phyloP scores from a whole-genome alignment of 2,329 filamentous ascomycete species.

The Trichophyton verrucosum region DNA sequence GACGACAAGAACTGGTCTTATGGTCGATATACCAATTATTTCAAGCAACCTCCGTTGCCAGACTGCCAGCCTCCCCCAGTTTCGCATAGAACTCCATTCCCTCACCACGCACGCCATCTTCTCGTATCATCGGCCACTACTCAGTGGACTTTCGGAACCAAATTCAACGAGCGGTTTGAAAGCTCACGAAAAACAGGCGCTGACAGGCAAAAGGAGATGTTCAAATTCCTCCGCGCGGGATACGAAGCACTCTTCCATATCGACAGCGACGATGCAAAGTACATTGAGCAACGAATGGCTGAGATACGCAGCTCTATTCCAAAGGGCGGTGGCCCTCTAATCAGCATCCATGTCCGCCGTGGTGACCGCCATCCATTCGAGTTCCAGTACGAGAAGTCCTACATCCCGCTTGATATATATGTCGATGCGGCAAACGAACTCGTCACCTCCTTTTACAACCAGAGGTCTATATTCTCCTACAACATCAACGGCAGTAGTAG shows the following conservation, averaged over 20 bases:
- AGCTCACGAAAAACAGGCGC: conserved; percentile 39
- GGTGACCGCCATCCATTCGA: conserved; percentile 69
- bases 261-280: conserved; percentile 50
- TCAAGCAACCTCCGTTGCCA: conserved; percentile 52
- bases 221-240: conserved; percentile 54
- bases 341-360: conserved; percentile 68
- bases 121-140: conserved; percentile 60
- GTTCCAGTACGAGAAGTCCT: conserved; percentile 62
- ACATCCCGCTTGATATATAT: conserved; percentile 63
- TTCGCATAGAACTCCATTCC: conserved; percentile 67
- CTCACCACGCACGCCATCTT: conserved; percentile 61
- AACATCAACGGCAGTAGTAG: conserved; percentile 8
- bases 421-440: conserved; percentile 46
- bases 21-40: conserved; percentile 60
- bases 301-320: conserved; percentile 40
- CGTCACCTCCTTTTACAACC: conserved; percentile 33
- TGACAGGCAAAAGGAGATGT: conserved; percentile 49
- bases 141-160: conserved; percentile 49
- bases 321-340: conserved; percentile 39
- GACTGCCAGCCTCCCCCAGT: conserved; percentile 59
- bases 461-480: conserved; percentile 7
- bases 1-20: conserved; percentile 78
- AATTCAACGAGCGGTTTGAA: conserved; percentile 44
- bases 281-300: conserved; percentile 48
- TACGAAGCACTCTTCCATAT: conserved; percentile 66